These are phyloP conservation scores for Cutaneotrichosporon arboriforme DNA, from an alignment of 1,284 basidiomycete genomes.

Conservation along the genomic window DNA sequence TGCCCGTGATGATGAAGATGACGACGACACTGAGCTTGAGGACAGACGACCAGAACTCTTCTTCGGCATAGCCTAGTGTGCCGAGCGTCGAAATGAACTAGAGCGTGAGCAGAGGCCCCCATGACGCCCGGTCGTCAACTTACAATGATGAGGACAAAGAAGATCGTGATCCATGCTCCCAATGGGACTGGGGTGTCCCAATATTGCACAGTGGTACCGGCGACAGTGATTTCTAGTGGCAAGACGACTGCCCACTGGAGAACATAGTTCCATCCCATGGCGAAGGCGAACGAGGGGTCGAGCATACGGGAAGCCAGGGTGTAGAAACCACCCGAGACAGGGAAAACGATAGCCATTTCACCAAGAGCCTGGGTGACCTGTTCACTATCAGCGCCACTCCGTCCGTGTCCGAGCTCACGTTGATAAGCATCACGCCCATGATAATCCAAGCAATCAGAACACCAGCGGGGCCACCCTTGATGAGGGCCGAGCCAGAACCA, in stretches of 20 bases:
- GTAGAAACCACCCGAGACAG: constrained; percentile 51
- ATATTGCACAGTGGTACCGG: constrained; percentile 38
- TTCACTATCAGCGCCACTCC: neutral
- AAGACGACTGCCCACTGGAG: constrained; percentile 47
- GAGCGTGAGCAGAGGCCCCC: neutral
- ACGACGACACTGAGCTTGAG: constrained; percentile 46
- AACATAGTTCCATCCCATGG: constrained; percentile 47
- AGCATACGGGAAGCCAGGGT: constrained; percentile 44
- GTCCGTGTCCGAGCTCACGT: constrained; percentile 3
- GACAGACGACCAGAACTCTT: constrained; percentile 47
- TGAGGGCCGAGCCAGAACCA: constrained; percentile 50
- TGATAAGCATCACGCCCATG: constrained; percentile 27
- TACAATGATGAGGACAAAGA: constrained; percentile 35
- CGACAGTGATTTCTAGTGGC: constrained; percentile 48
- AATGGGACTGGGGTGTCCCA: constrained; percentile 40
- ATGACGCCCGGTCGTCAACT: neutral
- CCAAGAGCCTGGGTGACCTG: constrained; percentile 47
- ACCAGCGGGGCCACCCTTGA: constrained; percentile 51
- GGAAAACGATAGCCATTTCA: constrained; percentile 50
- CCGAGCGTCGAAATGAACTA: constrained; percentile 25
- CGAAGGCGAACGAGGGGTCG: constrained; percentile 40
- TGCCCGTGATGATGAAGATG: constrained; percentile 44
- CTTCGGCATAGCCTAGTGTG: constrained; percentile 43
- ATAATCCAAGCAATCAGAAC: constrained; percentile 47
- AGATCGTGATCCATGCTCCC: constrained; percentile 48